Conservation (phyloP, 768 basidiomycete species). For the Rhodotorula diobovata region DNA sequence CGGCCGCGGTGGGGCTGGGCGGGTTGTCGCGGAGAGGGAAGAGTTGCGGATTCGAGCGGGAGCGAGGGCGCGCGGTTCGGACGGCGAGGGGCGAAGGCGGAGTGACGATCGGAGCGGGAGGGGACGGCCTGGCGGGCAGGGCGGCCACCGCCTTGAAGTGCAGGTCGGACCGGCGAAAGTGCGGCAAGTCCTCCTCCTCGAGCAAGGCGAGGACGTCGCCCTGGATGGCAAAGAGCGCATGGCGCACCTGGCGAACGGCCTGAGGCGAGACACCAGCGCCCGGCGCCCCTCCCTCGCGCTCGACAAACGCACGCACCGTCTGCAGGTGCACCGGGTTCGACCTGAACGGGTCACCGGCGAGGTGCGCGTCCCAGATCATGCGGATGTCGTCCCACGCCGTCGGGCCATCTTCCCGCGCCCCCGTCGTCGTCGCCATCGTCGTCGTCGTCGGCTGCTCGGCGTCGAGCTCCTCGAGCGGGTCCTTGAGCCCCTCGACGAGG, state of each 20-base stretch:
- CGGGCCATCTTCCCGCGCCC: constrained; percentile 41
- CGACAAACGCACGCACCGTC: constrained; percentile 62
- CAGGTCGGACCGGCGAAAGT: constrained; percentile 79
- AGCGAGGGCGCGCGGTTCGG: background rate
- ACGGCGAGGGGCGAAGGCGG: background rate
- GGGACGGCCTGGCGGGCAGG: constrained; percentile 10
- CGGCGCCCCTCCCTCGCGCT: constrained; percentile 45
- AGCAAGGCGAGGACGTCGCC: constrained; percentile 78
- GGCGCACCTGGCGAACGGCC: constrained; percentile 59
- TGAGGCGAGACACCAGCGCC: constrained; percentile 31
- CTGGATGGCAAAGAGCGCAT: constrained; percentile 77
- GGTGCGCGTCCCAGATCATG: constrained; percentile 85
- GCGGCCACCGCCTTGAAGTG: constrained; percentile 83
- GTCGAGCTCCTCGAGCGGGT: constrained; percentile 78
- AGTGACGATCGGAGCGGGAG: background rate
- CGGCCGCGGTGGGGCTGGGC: background rate
- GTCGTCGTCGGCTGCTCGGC: constrained; percentile 54
- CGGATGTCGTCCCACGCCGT: constrained; percentile 79
- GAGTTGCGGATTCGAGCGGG: constrained; percentile 9
- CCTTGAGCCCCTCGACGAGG: constrained; percentile 95
- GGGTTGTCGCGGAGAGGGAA: background rate
- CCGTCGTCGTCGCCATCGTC: background rate
- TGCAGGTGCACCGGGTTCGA: constrained; percentile 69
- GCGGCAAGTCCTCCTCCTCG: constrained; percentile 80
- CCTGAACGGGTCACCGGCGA: constrained; percentile 56